These are phyloP conservation scores for Cladosporium phlei DNA, from an alignment of 2,329 filamentous ascomycete species.

Conservation along the genomic window DNA sequence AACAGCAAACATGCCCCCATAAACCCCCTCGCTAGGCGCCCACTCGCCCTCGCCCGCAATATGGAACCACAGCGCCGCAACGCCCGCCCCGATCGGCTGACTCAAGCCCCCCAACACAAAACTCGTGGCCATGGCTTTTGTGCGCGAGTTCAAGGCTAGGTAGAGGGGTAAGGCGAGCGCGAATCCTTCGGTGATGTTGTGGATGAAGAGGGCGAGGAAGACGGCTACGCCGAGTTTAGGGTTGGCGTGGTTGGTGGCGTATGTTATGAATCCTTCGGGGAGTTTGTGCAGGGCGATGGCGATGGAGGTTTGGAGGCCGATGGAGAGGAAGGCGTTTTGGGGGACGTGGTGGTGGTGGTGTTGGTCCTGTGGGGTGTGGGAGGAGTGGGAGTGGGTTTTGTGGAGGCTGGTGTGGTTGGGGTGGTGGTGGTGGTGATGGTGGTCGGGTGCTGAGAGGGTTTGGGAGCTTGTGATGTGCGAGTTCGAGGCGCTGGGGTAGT, in stretches of 20 bases:
- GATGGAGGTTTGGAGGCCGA: slow-evolving; percentile 92
- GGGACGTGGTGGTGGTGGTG: slow-evolving; percentile 89
- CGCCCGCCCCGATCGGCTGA: slow-evolving; percentile 78
- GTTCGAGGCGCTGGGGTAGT: not conserved
- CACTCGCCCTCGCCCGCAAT: slow-evolving; percentile 50
- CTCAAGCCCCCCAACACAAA: slow-evolving; percentile 78
- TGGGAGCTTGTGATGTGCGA: not conserved
- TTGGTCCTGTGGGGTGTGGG: slow-evolving; percentile 43
- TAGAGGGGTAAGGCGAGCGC: slow-evolving; percentile 89
- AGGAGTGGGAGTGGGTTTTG: slow-evolving; percentile 18
- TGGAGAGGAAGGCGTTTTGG: slow-evolving; percentile 85
- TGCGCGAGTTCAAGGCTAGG: slow-evolving; percentile 76
- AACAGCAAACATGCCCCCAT: slow-evolving; percentile 78
- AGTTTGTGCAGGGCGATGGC: slow-evolving; percentile 96
- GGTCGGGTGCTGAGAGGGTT: not conserved
- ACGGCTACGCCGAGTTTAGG: slow-evolving; percentile 82
- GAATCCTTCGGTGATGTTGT: slow-evolving; percentile 97
- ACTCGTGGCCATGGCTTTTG: slow-evolving; percentile 79
- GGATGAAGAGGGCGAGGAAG: slow-evolving; percentile 92
- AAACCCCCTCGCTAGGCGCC: slow-evolving; percentile 54
- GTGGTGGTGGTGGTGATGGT: not conserved
- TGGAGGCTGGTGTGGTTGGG: slow-evolving; percentile 15
- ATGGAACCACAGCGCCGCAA: slow-evolving; percentile 83
- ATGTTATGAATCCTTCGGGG: slow-evolving; percentile 82
- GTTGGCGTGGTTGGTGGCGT: slow-evolving; percentile 94